Conservation (phyloP, 345 rosid genomes). For the Eucalyptus cloeziana region DNA sequence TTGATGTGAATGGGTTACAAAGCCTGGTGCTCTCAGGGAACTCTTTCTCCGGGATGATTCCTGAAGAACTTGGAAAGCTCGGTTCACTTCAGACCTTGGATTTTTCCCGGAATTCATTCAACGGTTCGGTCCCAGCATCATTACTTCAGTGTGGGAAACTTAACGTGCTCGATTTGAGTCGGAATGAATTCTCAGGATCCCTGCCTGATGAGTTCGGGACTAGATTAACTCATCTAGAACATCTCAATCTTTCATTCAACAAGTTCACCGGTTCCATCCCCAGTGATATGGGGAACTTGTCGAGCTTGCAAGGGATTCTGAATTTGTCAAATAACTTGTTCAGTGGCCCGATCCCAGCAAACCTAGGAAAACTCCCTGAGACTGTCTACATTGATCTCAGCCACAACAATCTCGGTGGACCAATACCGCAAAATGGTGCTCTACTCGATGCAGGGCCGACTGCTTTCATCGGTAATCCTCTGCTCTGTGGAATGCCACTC, state of each 20-base stretch:
- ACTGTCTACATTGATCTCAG: constrained; percentile 60
- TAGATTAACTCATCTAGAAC: constrained; percentile 25
- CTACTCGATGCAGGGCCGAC: constrained; percentile 58
- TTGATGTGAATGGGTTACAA: constrained; percentile 37
- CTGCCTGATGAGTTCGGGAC: constrained; percentile 34
- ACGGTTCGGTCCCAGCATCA: constrained; percentile 34
- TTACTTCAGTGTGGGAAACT: constrained; percentile 43
- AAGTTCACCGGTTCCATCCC: constrained; percentile 47
- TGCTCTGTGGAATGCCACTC: constrained; percentile 68
- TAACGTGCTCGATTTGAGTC: constrained; percentile 38
- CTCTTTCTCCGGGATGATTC: constrained; percentile 61
- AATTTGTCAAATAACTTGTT: constrained; percentile 78
- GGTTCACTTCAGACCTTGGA: constrained; percentile 40
- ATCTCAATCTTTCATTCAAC: constrained; percentile 55
- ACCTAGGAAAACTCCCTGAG: constrained; percentile 60
- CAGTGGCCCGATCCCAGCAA: constrained; percentile 51
- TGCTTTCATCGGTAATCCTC: constrained; percentile 63
- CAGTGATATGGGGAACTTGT: constrained; percentile 37
- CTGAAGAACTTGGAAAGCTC: constrained; percentile 43
- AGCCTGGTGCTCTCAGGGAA: constrained; percentile 68
- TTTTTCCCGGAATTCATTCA: constrained; percentile 47
- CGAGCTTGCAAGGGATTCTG: constrained; percentile 43
- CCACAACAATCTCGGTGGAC: constrained; percentile 67
- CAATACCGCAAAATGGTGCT: constrained; percentile 46
- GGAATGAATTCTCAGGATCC: constrained; percentile 47